phyloP scores from a whole-genome alignment of 2,329 filamentous ascomycete genomes.

The Microascus cirrosus region DNA sequence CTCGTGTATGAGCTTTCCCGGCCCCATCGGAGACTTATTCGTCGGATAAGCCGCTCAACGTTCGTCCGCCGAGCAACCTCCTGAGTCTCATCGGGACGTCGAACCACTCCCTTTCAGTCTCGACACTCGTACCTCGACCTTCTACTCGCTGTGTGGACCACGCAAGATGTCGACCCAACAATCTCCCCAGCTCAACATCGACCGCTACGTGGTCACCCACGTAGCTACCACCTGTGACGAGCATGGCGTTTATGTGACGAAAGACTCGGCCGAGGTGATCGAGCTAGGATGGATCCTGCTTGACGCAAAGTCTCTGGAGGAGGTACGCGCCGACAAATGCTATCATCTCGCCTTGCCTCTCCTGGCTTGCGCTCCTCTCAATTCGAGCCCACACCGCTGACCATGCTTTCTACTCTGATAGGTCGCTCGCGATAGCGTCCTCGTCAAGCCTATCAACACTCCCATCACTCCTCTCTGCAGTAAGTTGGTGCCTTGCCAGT shows the following conservation, averaged over 20 bases:
- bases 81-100: neutral
- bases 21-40: neutral
- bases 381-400: constrained; percentile 6
- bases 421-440: constrained; percentile 89
- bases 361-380: constrained; percentile 2
- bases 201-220: constrained; percentile 96
- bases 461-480: constrained; percentile 98
- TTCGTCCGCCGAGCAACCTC: neutral
- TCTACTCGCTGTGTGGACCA: neutral
- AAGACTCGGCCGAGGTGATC: constrained; percentile 98
- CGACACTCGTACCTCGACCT: neutral
- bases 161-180: constrained; percentile 25
- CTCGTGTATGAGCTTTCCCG: neutral
- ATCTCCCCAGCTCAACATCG: constrained; percentile 57
- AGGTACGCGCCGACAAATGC: constrained; percentile 52
- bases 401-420: constrained; percentile 24
- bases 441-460: constrained; percentile 97
- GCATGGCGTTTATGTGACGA: constrained; percentile 97
- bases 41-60: neutral
- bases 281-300: constrained; percentile 97
- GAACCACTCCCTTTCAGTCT: neutral
- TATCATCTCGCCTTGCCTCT: constrained; percentile 5
- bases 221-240: constrained; percentile 98
- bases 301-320: constrained; percentile 82
- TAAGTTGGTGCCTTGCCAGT: constrained; percentile 43